Evolutionary conservation across 768 basidiomycete species (phyloP).

Genomic region (Pleurotus sapidus): DNA sequence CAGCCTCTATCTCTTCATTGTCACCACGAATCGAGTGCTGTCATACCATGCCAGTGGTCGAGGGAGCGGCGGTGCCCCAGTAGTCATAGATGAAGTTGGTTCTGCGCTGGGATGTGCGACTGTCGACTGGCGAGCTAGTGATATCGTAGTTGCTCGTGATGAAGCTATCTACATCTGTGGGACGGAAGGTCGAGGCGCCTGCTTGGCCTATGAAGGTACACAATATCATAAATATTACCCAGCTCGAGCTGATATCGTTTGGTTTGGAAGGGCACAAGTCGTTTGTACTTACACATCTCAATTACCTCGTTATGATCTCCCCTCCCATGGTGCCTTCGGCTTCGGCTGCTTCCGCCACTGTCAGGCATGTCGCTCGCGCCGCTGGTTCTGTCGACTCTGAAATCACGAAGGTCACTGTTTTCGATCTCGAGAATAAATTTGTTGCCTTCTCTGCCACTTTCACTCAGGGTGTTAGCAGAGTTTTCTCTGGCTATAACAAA

Average conservation of each 20-base stretch:
- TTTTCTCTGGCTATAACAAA: slow-evolving; percentile 79
- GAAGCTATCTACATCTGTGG: slow-evolving; percentile 91
- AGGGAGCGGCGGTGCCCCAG: slow-evolving; percentile 61
- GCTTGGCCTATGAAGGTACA: slow-evolving; percentile 89
- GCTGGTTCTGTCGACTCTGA: slow-evolving; percentile 45
- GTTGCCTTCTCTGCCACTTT: slow-evolving; percentile 83
- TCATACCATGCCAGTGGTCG: slow-evolving; percentile 72
- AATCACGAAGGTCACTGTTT: slow-evolving; percentile 77
- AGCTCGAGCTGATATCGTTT: too few species aligned
- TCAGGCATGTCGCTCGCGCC: slow-evolving; percentile 64
- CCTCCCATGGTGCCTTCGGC: slow-evolving; percentile 75
- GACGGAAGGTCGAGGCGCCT: slow-evolving; percentile 76
- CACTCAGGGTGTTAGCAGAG: slow-evolving; percentile 76
- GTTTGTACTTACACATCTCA: slow-evolving; percentile 71
- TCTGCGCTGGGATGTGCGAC: slow-evolving; percentile 80
- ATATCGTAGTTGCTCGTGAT: slow-evolving; percentile 84
- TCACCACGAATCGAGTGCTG: slow-evolving; percentile 83
- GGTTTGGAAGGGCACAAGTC: slow-evolving; percentile 61
- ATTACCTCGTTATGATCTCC: slow-evolving; percentile 88
- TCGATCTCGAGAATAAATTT: slow-evolving; percentile 91
- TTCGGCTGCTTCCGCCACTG: slow-evolving; percentile 66
- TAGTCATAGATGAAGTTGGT: slow-evolving; percentile 84
- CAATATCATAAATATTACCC: too few species aligned
- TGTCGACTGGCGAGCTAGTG: slow-evolving; percentile 69
- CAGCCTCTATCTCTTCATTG: slow-evolving; percentile 71